Evolutionary conservation across 768 basidiomycete species (phyloP), one percentile per base, ranked within the genome.

Genomic region (Grammothele lineata): DNA sequence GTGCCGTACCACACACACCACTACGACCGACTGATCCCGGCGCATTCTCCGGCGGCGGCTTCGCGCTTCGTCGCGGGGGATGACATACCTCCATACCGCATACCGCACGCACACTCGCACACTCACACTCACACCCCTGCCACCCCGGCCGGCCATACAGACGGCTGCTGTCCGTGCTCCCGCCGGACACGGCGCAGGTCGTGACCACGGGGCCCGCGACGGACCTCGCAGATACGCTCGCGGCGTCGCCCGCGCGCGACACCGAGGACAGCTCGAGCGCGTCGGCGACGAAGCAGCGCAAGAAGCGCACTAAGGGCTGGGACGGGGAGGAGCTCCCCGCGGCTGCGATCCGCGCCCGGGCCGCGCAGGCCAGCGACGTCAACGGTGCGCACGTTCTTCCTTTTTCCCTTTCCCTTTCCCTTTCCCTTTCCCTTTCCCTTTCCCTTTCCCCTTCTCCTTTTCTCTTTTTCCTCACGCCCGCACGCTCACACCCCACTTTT

Each of bases 231-330:
- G 77, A 47, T 43, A 50, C 38, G 8, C 47, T 55, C 47, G 50
- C 60, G 23, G 50, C 49, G 36, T 59, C 62, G 11, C 61, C 55
- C 1, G 26, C 54, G 12, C 46, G 50, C 23, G 54, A 56, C 38
- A 43, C 44, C 4, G 51, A 58, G 19, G 54, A 55, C 38, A 45
- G 54, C 46, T 50, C 38, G 37, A 40, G 35, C 21, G 36, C 14
- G 17, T 54, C 54, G 39, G 44, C 61, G 14, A 66, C 62, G 60
- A 70, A 70, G 56, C 34, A 43, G 46, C 69, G 67, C 58, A 78
- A 74, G 57, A 75, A 75, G 54, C 70, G 72, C 43, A 69, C 68
- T 5, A 88, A 87, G 57, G 87, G 86, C 5, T 87, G 83, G 75
- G 83, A 84, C 45, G 87, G 85, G n/a, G 86, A 87, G 59, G 69